Percentiles rank a stretch among this genome's conserved stretches.
These are phyloP conservation scores for Trichopus zeylanicus DNA, from an alignment of 116 monocot species.

Conservation along the genomic window DNA sequence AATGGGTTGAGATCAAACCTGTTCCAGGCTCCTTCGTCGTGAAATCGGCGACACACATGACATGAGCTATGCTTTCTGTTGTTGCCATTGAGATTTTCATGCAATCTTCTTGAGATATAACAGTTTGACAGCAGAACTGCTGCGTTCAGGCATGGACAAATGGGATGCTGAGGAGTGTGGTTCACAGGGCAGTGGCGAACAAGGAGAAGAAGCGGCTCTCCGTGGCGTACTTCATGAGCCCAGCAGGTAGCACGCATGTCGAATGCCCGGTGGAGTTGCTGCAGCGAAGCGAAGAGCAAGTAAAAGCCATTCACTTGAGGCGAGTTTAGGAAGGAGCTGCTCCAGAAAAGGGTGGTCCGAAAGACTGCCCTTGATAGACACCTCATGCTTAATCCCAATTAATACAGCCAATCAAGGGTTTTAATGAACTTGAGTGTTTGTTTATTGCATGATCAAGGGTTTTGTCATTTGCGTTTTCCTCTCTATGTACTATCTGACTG, in stretches of 20 bases:
- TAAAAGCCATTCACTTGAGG: background rate
- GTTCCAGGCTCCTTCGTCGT: background rate
- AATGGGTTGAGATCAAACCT: background rate
- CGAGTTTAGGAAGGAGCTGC: background rate
- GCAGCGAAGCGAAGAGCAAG: background rate
- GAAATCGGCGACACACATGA: background rate
- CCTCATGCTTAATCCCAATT: background rate
- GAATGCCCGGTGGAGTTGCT: background rate
- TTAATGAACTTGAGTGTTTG: too few species aligned
- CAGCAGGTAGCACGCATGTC: background rate
- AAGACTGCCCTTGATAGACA: background rate
- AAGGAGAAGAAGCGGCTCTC: slow-evolving; percentile 13
- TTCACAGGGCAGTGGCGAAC: slow-evolving; percentile 3
- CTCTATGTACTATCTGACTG: too few species aligned
- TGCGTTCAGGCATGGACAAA: background rate
- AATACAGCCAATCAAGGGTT: too few species aligned
- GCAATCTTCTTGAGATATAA: too few species aligned
- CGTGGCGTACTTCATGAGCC: background rate
- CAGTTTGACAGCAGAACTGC: too few species aligned
- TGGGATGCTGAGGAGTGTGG: background rate
- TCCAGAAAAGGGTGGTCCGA: background rate
- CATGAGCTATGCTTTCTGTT: too few species aligned
- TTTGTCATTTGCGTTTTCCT: too few species aligned
- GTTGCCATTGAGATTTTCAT: too few species aligned
- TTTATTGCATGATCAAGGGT: too few species aligned